Base-by-base conservation (phyloP, 257 asterid genomes). In the Nicotiana obtusifolia region DNA sequence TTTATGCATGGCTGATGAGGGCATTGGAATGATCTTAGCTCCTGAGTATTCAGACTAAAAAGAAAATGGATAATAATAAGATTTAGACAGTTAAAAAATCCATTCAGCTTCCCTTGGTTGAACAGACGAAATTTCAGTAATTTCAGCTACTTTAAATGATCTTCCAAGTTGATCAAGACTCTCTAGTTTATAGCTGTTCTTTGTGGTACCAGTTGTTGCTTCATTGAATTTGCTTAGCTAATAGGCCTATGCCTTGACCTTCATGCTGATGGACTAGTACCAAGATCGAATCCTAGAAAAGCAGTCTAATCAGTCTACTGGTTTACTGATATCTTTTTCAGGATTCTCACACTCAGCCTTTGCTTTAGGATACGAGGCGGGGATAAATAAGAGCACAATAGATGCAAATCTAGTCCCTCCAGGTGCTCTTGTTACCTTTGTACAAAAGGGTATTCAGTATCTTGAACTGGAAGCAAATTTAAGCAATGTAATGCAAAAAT, bases 391-490 rank as follows among this genome's bases (percentile, higher is more conserved):
- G 82, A 88, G 92, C 87, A 84, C 87, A 61, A 90, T 95, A 24
- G 97, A 95, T 84, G 97, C 88, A 16, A 92, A 89, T 85, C 90
- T 89, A 85, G 97, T 93, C 86, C 99, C 98, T 13, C 95, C 97
- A 0, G 94, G 95, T 81, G 97, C 97, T 79, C 98, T 95, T 54
- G 89, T 93, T 60, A 95, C 90, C 35, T 89, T 91, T 85, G 88
- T 95, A 81, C 97, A 95, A 81, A 95, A 95, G 86, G 99, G 97
- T 83, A 90, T 92, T 87, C 98, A 93, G 66, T 93, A 91, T 86
- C 96, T 93, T 68, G 99, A 93, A 84, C 85, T 93, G 71, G 98
- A 95, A 86, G 97, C 97, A 85, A 95, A 93, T 84, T 75, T 88
- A 89, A 87, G 79, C 81, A 86, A 76, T 4, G 98, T 93, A 89